Conservation (phyloP, 176 grass and related monocot genomes). For the Oryza coarctata region DNA sequence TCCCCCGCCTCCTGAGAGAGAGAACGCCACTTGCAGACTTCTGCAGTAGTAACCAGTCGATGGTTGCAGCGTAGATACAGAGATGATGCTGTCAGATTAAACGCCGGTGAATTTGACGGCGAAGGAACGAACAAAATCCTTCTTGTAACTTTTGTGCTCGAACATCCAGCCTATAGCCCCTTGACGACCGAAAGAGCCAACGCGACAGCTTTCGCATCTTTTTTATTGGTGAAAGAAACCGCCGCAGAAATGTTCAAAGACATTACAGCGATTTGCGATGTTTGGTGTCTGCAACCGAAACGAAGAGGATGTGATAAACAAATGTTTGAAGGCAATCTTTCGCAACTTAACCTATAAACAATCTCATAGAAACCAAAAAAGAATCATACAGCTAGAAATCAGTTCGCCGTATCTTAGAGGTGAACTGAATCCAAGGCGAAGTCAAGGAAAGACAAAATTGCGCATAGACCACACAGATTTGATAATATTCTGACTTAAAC, state of each 20-base stretch:
- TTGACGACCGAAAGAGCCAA: conserved; percentile 26
- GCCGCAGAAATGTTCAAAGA: background rate
- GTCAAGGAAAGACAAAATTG: background rate
- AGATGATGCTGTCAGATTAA: background rate
- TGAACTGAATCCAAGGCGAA: background rate
- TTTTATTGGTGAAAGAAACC: background rate
- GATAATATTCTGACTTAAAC: conserved; percentile 9
- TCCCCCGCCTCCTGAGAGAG: background rate
- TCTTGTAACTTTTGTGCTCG: background rate
- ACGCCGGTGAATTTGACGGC: background rate
- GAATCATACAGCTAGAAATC: background rate
- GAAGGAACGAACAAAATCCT: background rate
- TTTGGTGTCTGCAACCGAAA: conserved; percentile 2
- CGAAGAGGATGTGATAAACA: conserved; percentile 40
- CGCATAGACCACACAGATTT: background rate
- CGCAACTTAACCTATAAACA: conserved; percentile 14
- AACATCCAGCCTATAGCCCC: conserved; percentile 6
- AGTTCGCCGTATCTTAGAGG: background rate
- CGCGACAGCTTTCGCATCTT: background rate
- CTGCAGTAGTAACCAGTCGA: background rate
- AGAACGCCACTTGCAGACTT: background rate
- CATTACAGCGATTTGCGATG: conserved; percentile 16
- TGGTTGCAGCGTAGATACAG: background rate
- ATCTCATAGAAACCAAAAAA: background rate
- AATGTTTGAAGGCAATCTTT: background rate